phyloP scores from a whole-genome alignment of 495 filamentous ascomycete species.

The Penicillium lividum region DNA sequence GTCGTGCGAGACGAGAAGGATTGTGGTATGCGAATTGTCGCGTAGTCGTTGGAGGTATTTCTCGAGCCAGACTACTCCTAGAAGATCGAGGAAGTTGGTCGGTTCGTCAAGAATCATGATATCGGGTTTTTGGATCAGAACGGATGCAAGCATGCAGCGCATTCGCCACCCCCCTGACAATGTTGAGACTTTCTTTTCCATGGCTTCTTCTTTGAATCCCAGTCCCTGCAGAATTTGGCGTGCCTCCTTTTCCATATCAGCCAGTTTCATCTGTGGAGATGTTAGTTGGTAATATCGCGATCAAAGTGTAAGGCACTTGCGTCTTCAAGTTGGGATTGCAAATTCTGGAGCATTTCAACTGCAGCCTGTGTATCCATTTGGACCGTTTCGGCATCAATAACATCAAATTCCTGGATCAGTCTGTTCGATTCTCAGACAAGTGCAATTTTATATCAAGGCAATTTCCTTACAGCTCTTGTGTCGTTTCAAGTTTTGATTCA shows the following conservation, averaged over 20 bases:
- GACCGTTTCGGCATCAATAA: slow-evolving; percentile 54
- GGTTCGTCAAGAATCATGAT: slow-evolving; percentile 85
- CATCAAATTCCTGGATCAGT: slow-evolving; percentile 52
- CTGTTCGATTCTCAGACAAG: slow-evolving; percentile 33
- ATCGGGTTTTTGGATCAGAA: slow-evolving; percentile 69
- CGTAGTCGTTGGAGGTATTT: slow-evolving; percentile 59
- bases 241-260: slow-evolving; percentile 57
- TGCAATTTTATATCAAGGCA: neutral
- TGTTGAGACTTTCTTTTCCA: slow-evolving; percentile 56
- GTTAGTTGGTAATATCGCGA: neutral
- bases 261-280: slow-evolving; percentile 37
- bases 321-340: slow-evolving; percentile 57
- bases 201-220: slow-evolving; percentile 64
- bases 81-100: slow-evolving; percentile 80
- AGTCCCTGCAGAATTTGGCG: slow-evolving; percentile 66
- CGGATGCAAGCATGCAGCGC: slow-evolving; percentile 66
- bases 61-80: slow-evolving; percentile 83
- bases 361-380: slow-evolving; percentile 64
- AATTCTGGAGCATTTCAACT: slow-evolving; percentile 59
- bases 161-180: slow-evolving; percentile 83
- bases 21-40: slow-evolving; percentile 36
- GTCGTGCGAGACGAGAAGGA: slow-evolving; percentile 80
- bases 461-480: slow-evolving; percentile 48
- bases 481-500: slow-evolving; percentile 62
- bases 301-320: slow-evolving; percentile 26